Conservation (phyloP, 495 filamentous ascomycete species). For the Cladorrhinum samala region DNA sequence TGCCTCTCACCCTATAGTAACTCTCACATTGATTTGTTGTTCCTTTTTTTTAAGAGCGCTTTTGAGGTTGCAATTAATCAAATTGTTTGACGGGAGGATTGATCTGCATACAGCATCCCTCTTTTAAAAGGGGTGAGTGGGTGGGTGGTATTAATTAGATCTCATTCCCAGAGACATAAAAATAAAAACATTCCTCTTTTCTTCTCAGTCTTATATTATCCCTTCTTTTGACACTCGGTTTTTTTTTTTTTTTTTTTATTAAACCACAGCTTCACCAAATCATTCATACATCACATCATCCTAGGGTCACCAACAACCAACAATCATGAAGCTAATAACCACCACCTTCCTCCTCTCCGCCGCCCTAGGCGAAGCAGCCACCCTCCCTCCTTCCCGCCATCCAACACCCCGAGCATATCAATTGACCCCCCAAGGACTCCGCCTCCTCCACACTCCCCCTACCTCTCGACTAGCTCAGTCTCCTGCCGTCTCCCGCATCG, state of each 20-base stretch:
- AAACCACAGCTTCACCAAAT: neutral
- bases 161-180: no score
- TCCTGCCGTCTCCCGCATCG: neutral
- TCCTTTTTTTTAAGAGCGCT: no score
- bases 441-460: constrained; percentile 8
- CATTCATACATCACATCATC: neutral
- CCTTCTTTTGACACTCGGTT: neutral
- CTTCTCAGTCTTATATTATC: no score
- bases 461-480: constrained; percentile 1
- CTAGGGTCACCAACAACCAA: neutral
- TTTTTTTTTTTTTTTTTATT: neutral
- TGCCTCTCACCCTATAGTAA: no score
- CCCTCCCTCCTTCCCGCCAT: constrained; percentile 1
- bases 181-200: no score
- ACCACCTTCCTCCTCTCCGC: constrained; percentile 7
- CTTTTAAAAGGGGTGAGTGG: no score
- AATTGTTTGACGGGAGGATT: neutral
- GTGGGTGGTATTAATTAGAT: no score
- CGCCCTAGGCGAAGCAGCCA: neutral
- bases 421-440: neutral
- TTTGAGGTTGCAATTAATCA: no score
- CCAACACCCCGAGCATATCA: neutral
- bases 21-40: no score
- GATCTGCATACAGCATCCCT: no score
- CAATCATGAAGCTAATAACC: constrained; percentile 9